These are phyloP conservation scores for Ophiocordyceps unilateralis DNA, from an alignment of 2,329 filamentous ascomycete genomes.

Conservation along the genomic window DNA sequence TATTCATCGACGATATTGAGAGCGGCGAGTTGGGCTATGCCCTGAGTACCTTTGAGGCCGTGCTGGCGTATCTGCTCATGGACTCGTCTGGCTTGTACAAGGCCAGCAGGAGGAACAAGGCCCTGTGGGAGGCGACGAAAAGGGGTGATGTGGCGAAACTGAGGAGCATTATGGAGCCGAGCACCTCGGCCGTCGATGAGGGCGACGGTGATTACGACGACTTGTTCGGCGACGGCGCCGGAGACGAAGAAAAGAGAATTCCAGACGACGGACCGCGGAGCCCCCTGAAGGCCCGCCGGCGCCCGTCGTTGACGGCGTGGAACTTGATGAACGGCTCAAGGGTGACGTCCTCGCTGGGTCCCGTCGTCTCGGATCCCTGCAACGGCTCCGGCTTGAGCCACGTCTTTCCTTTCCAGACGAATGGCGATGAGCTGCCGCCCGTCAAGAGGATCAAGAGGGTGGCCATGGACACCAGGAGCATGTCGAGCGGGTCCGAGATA, in stretches of 20 bases:
- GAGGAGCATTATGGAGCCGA: conserved; percentile 63
- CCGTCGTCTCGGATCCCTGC: conserved; percentile 31
- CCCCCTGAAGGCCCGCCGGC: conserved; percentile 26
- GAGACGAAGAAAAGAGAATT: conserved; percentile 26
- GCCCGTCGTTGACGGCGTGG: conserved; percentile 27
- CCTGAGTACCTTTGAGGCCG: conserved; percentile 87
- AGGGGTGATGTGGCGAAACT: conserved; percentile 62
- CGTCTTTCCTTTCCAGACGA: conserved; percentile 72
- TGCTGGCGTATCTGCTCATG: conserved; percentile 69
- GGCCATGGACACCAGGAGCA: conserved; percentile 74
- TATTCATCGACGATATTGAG: conserved; percentile 95
- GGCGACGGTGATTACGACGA: conserved; percentile 29
- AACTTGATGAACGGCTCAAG: conserved; percentile 28
- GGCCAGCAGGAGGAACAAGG: conserved; percentile 71
- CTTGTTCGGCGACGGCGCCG: conserved; percentile 24
- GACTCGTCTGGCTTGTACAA: conserved; percentile 69
- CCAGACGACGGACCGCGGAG: conserved; percentile 5
- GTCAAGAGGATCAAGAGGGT: conserved; percentile 55
- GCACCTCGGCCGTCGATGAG: conserved; percentile 28
- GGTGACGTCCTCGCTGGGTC: conserved; percentile 17
- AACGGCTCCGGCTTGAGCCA: conserved; percentile 51
- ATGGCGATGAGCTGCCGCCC: conserved; percentile 23
- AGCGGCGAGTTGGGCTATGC: conserved; percentile 93
- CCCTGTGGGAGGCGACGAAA: conserved; percentile 72
- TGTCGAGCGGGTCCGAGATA: conserved; percentile 71